Conservation (phyloP, 345 rosid species). For the Cochlearia excelsa region DNA sequence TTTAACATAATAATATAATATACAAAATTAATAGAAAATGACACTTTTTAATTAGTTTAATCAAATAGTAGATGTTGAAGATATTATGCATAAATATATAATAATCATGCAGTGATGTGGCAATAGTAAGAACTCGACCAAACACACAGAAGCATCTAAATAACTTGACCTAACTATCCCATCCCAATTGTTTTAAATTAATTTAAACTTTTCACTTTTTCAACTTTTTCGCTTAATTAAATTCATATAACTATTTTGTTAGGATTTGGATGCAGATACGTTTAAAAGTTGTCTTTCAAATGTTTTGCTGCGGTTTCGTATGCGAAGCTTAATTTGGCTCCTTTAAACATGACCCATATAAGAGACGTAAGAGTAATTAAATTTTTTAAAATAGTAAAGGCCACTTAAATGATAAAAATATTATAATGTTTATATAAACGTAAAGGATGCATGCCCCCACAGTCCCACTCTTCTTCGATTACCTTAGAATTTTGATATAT, state of each 20-base stretch:
- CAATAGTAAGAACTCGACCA: constrained; percentile 32
- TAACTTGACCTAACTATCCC: constrained; percentile 42
- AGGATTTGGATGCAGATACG: constrained; percentile 30
- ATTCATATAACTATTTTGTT: constrained; percentile 13
- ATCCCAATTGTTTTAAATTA: constrained; percentile 26
- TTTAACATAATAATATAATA: too few species aligned
- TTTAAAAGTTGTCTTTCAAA: constrained; percentile 32
- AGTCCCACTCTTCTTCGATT: constrained; percentile 6
- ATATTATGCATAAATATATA: constrained; percentile 19
- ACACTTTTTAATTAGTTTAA: constrained; percentile 2
- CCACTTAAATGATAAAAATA: constrained; percentile 9
- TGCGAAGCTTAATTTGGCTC: constrained; percentile 38
- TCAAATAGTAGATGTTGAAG: constrained; percentile 10
- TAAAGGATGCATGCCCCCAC: constrained; percentile 10
- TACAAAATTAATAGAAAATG: background rate
- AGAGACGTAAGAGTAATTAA: constrained; percentile 22
- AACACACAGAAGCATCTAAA: constrained; percentile 31
- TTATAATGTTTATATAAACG: constrained; percentile 2
- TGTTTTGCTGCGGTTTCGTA: constrained; percentile 38
- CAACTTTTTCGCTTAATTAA: background rate
- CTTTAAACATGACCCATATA: constrained; percentile 36
- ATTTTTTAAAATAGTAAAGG: constrained; percentile 24
- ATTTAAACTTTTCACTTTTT: background rate
- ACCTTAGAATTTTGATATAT: background rate
- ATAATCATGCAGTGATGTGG: constrained; percentile 29